Percentiles rank a stretch among this genome's conserved stretches.
Evolutionary conservation across 2,329 filamentous ascomycete genomes (phyloP).

Genomic region (Ophiostoma sp.): DNA sequence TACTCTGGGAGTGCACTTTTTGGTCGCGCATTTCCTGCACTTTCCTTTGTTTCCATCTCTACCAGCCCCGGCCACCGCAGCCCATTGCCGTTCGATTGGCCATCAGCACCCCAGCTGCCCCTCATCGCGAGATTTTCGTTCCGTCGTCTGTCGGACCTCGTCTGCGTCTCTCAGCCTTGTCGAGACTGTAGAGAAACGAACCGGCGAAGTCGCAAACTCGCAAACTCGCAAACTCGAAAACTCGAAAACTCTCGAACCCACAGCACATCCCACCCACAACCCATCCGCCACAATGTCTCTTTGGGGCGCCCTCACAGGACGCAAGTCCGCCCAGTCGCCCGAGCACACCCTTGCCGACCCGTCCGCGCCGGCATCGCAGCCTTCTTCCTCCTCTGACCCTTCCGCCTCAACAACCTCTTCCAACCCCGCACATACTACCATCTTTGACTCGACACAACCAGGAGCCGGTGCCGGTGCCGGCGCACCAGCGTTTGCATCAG

Average conservation of each 20-base stretch:
- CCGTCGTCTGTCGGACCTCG: not conserved
- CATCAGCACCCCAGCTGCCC: not conserved
- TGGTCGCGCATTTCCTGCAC: not conserved
- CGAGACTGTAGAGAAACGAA: no score
- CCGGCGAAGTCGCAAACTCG: no score
- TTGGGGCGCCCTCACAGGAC: conserved; percentile 58
- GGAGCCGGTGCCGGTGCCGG: not conserved
- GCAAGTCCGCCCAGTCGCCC: conserved; percentile 40
- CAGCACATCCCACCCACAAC: not conserved
- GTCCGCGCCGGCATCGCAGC: conserved; percentile 34
- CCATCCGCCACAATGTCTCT: conserved; percentile 42
- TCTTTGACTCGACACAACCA: conserved; percentile 58
- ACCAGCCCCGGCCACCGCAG: not conserved
- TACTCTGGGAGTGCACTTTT: no score
- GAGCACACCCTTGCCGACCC: conserved; percentile 32
- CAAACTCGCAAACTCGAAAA: no score
- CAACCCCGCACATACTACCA: conserved; percentile 24
- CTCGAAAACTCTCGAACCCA: not conserved
- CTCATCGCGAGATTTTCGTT: not conserved
- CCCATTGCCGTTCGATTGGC: not conserved
- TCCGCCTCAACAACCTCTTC: conserved; percentile 29
- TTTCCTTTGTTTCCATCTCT: not conserved
- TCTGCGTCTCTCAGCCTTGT: not conserved
- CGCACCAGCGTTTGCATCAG: not conserved
- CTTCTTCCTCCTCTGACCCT: conserved; percentile 47